Conservation (phyloP, 1,139 yeast species). For the Yamadazyma buinensis region DNA sequence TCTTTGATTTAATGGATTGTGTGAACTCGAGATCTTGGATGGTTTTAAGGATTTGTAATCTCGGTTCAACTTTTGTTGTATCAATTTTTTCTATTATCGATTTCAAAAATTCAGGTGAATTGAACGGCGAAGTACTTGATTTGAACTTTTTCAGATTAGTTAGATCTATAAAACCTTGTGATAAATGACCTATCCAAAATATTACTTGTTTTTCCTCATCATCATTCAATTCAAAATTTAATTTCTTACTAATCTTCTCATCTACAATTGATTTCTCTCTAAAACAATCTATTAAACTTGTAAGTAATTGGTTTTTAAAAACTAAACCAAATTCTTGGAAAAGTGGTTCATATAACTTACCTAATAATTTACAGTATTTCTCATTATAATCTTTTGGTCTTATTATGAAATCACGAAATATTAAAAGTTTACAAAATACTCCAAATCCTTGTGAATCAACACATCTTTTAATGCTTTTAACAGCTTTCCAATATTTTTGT, state of each 20-base stretch:
- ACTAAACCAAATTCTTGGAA: conserved; percentile 26
- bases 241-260: conserved; percentile 3
- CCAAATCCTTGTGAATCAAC: conserved; percentile 5
- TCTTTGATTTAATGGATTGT: too few species aligned
- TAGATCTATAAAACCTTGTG: neutral
- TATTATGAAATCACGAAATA: conserved; percentile 25
- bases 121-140: neutral
- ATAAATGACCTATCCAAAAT: conserved; percentile 9
- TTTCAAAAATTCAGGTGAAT: neutral
- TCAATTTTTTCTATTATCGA: neutral
- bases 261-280: conserved; percentile 1
- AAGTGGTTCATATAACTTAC: conserved; percentile 31
- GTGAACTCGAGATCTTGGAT: too few species aligned
- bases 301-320: conserved; percentile 14
- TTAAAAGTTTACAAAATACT: conserved; percentile 15
- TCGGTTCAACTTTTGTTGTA: neutral
- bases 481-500: conserved; percentile 35
- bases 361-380: conserved; percentile 26
- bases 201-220: conserved; percentile 5
- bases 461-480: conserved; percentile 19
- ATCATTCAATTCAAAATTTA: conserved; percentile 7
- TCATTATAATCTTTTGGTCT: conserved; percentile 18
- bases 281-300: conserved; percentile 8
- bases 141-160: neutral
- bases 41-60: neutral